Evolutionary conservation across 768 basidiomycete species (phyloP), one percentile per base, ranked within the genome.

Genomic region (Mycena alexandri): DNA sequence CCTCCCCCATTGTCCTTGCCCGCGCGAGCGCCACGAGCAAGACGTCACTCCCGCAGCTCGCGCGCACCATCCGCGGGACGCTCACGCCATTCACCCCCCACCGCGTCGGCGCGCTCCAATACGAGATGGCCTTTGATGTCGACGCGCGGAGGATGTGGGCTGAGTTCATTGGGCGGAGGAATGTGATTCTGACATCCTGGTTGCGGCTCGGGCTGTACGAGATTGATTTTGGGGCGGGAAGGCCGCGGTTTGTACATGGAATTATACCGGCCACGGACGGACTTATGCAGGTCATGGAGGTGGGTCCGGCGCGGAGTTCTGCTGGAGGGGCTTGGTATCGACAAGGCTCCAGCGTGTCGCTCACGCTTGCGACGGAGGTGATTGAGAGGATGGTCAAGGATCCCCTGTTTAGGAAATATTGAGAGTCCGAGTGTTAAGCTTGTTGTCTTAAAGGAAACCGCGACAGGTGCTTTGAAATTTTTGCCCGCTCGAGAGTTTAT

Each of bases 181-280:
- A 81, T 52, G 68, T 73, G 11, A 76, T 82, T 22, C 72, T 79
- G 10, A 80, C 78, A n/a, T 77, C 79, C 22, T 82, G 81, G 80
- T 63, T 79, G 54, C 53, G 74, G 41, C 65, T 78, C 14, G 78
- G 76, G 21, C 66, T 77, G 57, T 76, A 80, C 42, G 77, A 78
- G 43, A 65, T 80, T 9, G 77, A 81, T 67, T 80, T 82, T 60
- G 79, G 78, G 0, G 67, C 53, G 13, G 76, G 76, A 6, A 25
- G 53, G 51, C 77, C 80, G 41, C 51, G 70, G 29, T 73, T 74
- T 53, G 76, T 78, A 9, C 76, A 80, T 21, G 71, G 75, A 19
- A 65, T 81, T 14, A 78, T 81, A 75, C 79, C 79, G 4, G 71
- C 68, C 50, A 58, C 74, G 61, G 81, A 81, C 46, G 80, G 81